Evolutionary conservation across 305 asterid species (phyloP).

Genomic region (Fraxinus nigra): DNA sequence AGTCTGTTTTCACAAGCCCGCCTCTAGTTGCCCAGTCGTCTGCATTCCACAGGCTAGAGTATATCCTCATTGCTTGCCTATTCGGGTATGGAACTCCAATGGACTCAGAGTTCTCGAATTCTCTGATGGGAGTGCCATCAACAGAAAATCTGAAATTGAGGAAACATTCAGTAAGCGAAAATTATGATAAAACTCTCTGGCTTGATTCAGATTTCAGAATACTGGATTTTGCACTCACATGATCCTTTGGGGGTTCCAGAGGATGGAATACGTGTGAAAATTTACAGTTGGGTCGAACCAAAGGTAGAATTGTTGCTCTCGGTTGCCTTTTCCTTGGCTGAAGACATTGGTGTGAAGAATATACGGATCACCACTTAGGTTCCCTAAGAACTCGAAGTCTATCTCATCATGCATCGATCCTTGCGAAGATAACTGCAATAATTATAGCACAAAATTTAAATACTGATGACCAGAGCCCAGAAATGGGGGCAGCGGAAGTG

Average conservation of each 20-base stretch:
- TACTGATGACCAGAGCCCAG: background rate
- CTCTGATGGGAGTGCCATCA: constrained; percentile 48
- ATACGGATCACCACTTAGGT: constrained; percentile 44
- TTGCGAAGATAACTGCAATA: constrained; percentile 48
- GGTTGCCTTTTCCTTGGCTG: constrained; percentile 45
- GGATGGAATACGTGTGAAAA: constrained; percentile 53
- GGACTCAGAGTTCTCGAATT: constrained; percentile 46
- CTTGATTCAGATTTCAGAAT: background rate
- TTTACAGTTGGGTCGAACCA: constrained; percentile 60
- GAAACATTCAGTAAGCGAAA: background rate
- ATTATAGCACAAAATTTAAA: background rate
- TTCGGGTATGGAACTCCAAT: constrained; percentile 46
- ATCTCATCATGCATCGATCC: constrained; percentile 58
- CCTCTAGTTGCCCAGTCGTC: constrained; percentile 63
- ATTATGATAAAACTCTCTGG: background rate
- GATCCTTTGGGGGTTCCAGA: constrained; percentile 53
- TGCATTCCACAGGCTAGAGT: constrained; percentile 62
- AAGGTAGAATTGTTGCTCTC: constrained; percentile 51
- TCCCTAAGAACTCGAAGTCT: constrained; percentile 56
- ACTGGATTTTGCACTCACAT: constrained; percentile 28
- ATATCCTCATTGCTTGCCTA: constrained; percentile 51
- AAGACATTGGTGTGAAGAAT: constrained; percentile 51
- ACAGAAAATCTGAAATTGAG: constrained; percentile 35
- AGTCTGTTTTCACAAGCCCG: constrained; percentile 47
- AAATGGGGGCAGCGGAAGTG: background rate